phyloP scores from a whole-genome alignment of 2,329 filamentous ascomycete species.

The Phyllosticta ampelicida region DNA sequence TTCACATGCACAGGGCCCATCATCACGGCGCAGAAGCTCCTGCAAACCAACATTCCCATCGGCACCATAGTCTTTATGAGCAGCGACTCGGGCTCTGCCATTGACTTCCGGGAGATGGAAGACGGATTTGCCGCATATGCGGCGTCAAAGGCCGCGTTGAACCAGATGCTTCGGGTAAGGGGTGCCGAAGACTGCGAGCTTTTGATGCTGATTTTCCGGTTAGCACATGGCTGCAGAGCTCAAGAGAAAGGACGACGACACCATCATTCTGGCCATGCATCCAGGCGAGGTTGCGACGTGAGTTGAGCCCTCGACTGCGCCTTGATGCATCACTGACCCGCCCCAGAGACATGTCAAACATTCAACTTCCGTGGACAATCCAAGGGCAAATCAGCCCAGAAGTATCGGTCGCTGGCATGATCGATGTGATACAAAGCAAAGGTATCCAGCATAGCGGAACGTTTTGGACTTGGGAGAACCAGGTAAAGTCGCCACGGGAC shows the following conservation, averaged over 20 bases:
- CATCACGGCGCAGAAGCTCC: constrained; percentile 42
- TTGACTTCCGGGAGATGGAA: constrained; percentile 42
- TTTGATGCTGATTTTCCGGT: neutral
- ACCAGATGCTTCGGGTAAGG: constrained; percentile 39
- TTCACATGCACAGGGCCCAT: constrained; percentile 35
- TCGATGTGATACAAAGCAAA: constrained; percentile 41
- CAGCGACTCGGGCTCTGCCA: constrained; percentile 44
- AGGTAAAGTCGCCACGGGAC: constrained; percentile 25
- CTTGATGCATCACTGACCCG: neutral
- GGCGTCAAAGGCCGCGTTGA: constrained; percentile 47
- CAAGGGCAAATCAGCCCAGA: constrained; percentile 41
- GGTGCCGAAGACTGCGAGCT: neutral
- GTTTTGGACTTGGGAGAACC: constrained; percentile 47
- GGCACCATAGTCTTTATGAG: constrained; percentile 47
- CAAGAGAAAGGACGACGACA: constrained; percentile 38
- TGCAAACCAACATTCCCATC: constrained; percentile 37
- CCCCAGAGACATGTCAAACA: constrained; percentile 42
- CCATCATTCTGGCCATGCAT: constrained; percentile 44
- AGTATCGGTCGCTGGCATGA: constrained; percentile 41
- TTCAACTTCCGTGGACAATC: constrained; percentile 41
- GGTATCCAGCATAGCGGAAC: constrained; percentile 40
- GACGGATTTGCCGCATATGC: constrained; percentile 49
- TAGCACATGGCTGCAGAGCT: constrained; percentile 46
- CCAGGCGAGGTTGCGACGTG: constrained; percentile 46
- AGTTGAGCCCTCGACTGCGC: constrained; percentile 11